Percentiles rank a stretch among this genome's conserved stretches.
phyloP scores from a whole-genome alignment of 768 basidiomycete genomes.

The Gymnopilus dilepis region DNA sequence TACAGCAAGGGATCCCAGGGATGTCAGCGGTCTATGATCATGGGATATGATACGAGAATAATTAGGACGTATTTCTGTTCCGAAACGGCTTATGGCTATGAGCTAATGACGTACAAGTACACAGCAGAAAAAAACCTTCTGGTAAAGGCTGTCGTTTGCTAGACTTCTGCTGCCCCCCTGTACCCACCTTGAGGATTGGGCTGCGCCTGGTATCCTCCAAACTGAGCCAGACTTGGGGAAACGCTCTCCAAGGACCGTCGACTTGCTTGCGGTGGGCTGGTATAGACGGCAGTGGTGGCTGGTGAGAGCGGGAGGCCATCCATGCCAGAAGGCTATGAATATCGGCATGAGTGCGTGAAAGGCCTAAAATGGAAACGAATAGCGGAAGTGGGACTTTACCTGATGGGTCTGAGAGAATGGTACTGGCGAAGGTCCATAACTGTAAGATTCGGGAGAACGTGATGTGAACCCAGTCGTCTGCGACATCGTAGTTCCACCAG shows the following conservation, averaged over 20 bases:
- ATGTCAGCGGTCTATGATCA: not conserved
- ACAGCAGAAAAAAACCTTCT: not conserved
- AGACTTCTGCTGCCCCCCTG: constrained; percentile 25
- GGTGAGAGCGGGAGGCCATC: constrained; percentile 30
- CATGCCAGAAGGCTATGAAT: constrained; percentile 14
- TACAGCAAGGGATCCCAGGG: not conserved
- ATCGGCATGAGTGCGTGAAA: not conserved
- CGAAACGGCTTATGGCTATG: not conserved
- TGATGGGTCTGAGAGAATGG: constrained; percentile 3
- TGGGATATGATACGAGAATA: not conserved
- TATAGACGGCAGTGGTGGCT: constrained; percentile 34
- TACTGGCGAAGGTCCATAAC: constrained; percentile 14
- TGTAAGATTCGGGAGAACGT: constrained; percentile 9
- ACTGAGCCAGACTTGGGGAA: constrained; percentile 22
- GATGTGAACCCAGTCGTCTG: constrained; percentile 13
- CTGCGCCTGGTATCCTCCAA: constrained; percentile 21
- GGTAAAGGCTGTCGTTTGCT: not conserved
- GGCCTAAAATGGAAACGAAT: not conserved
- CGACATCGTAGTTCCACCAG: constrained; percentile 10
- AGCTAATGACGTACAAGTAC: constrained; percentile 3
- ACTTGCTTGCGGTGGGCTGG: constrained; percentile 29
- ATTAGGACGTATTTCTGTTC: not conserved
- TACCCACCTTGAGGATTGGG: constrained; percentile 13
- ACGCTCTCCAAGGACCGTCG: constrained; percentile 38
- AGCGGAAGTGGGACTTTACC: not conserved